Base-by-base conservation (phyloP, 1,139 yeast species). In the Geotrichum macrosporum region DNA sequence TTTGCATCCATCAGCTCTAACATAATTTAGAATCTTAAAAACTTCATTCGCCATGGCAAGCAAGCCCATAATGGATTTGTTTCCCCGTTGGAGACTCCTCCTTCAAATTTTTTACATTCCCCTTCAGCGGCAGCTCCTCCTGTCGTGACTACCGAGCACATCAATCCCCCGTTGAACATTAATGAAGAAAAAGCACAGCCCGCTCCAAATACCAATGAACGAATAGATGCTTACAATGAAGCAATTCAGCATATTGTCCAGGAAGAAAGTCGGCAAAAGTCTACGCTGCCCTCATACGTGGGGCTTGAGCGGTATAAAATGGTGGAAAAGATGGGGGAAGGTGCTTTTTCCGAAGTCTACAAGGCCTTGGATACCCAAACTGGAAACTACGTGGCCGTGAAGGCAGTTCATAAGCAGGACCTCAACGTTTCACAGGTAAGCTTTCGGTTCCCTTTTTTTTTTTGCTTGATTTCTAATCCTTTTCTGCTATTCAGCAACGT, bases 281-380 rank as follows among this genome's bases (percentile, higher is more conserved):
- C 62, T 47, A 64, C 57, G 59, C 60, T 64, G 57, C 73, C 73
- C 18, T 63, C 68, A 43, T 79, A 76, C 55, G 77, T 76, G 26
- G 76, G 77, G 1, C 64, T 76, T 24, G 76, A 74, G 39, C 37
- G 71, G 22, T 79, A 74, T 59, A 62, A 64, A 41, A 66, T 77
- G 40, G 52, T 72, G 49, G 76, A 66, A 51, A 68, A 69, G 55
- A 67, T 70, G 67, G 75, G 74, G 43, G 75, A 71, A 63, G 98
- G 98, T 18, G 98, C 97, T 0, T 89, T 89, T 63, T 85, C 95
- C 3, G 75, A 78, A 19, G 97, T 92, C 5, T 88, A 81, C 66
- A 78, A 78, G 57, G 96, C 95, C 0, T 56, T 70, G 29, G 80
- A 82, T 58, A 52, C 63, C 4, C 56, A 57, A 12, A 70, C 76